Base-by-base conservation (phyloP, 1,139 yeast genomes). In the Yamadazyma pseudoaaseri region DNA sequence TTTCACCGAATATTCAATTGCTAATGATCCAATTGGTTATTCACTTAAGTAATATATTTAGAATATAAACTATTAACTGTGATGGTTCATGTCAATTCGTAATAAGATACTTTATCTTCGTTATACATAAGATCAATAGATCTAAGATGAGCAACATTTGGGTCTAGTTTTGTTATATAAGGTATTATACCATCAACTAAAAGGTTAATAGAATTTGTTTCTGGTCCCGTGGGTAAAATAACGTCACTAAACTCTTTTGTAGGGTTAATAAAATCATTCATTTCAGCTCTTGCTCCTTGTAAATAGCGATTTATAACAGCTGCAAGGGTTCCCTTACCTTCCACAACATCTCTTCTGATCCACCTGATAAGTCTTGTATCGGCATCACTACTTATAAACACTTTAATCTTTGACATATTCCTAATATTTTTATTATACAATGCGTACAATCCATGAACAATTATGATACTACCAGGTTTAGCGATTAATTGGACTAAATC, bases 321-420 rank as follows among this genome's bases (percentile, higher is more conserved):
- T 28, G 76, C 77, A 10, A 36, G 26, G 27, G 60, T 54, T 15
- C 52, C 20, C 13, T 41, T 38, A 0, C 47, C 45, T 8, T 49
- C 43, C 12, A 70, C 36, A 1, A 72, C 74, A 37, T 73, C 73
- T 36, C 72, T 50, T 40, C 67, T 53, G 26, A 79, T 83, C 86
- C 92, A 79, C 42, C 95, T 72, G 11, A 86, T 81, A 29, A 90
- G 62, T 39, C 97, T 64, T 4, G 86, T 78, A 54, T 90, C 97
- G 1, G 94, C 79, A 54, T 90, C 97, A 44, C 90, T 75, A 47
- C 86, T 94, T n/a, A 89, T 70, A 50, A 82, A 90, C 2, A 89
- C 79, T 49, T 79, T 82, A 48, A 89, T 66, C 3, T 78, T 69
- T 0, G 92, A 79, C 52, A 73, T 47, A 4, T 66, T 65, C 27